Evolutionary conservation across 2,329 filamentous ascomycete genomes (phyloP).

Genomic region (Acrocalymma vagum): DNA sequence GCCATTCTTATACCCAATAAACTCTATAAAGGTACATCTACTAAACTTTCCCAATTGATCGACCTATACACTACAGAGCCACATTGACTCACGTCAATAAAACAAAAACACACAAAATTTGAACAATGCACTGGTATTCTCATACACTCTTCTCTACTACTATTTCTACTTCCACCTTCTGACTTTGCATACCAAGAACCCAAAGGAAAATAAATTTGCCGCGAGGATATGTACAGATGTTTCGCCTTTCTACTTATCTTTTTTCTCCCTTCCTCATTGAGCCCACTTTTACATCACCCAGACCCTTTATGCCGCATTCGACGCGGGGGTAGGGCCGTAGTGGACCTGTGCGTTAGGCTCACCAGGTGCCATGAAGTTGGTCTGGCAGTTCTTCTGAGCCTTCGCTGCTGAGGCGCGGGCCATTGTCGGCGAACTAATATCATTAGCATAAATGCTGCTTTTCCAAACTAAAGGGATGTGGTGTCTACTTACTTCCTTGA

Average conservation of each 20-base stretch:
- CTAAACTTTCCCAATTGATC: too few relatives aligned
- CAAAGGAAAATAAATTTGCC: conserved; percentile 25
- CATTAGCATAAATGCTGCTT: conserved; percentile 27
- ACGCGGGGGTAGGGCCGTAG: conserved; percentile 46
- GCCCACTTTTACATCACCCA: conserved; percentile 24
- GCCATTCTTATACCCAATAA: too few relatives aligned
- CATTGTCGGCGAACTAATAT: conserved; percentile 90
- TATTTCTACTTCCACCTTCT: too few relatives aligned
- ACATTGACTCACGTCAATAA: too few relatives aligned
- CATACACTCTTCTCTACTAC: conserved; percentile 35
- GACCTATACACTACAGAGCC: too few relatives aligned
- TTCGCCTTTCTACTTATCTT: conserved; percentile 22
- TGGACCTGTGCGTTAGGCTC: conserved; percentile 51
- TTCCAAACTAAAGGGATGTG: too few relatives aligned
- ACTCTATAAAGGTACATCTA: too few relatives aligned
- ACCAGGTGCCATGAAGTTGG: conserved; percentile 62
- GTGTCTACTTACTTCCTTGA: conserved; percentile 79
- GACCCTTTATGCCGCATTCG: conserved; percentile 29
- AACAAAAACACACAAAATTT: conserved; percentile 10
- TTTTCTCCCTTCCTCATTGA: conserved; percentile 12
- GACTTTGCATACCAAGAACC: conserved; percentile 24
- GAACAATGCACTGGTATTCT: conserved; percentile 29
- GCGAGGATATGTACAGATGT: conserved; percentile 41
- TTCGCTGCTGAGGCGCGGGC: conserved; percentile 95
- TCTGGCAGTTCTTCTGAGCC: conserved; percentile 63